phyloP scores from a whole-genome alignment of 768 basidiomycete species.

The Panaeolus papilionaceus region DNA sequence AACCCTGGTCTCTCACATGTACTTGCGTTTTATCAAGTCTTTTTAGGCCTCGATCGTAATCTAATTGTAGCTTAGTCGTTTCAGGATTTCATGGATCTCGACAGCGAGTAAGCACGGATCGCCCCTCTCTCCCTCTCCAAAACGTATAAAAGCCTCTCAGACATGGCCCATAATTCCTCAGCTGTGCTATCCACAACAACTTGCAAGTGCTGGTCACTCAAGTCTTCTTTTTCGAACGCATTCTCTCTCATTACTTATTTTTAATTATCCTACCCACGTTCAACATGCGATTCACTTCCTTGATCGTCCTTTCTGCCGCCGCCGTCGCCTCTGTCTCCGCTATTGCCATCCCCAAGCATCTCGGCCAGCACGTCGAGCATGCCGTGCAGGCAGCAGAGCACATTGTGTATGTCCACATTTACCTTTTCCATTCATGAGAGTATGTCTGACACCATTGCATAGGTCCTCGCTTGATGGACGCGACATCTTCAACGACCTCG shows the following conservation, averaged over 20 bases:
- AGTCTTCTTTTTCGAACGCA: conserved; percentile 3
- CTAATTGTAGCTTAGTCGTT: neutral
- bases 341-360: neutral
- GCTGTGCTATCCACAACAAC: conserved; percentile 9
- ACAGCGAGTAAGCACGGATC: neutral
- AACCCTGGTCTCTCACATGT: no score
- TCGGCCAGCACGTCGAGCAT: neutral
- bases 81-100: neutral
- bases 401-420: neutral
- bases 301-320: neutral
- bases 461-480: neutral
- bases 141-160: neutral
- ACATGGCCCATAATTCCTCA: neutral
- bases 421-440: neutral
- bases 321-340: neutral
- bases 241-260: conserved; percentile 7
- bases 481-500: neutral
- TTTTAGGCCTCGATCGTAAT: neutral
- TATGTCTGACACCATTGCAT: neutral
- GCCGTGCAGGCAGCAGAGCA: neutral
- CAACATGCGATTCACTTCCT: conserved; percentile 1
- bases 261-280: neutral
- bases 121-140: neutral
- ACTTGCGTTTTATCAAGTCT: no score
- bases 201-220: conserved; percentile 13